Evolutionary conservation across 106 monocot genomes (phyloP), one percentile per base, ranked within the genome.

Genomic region (Platanthera guangdongensis): DNA sequence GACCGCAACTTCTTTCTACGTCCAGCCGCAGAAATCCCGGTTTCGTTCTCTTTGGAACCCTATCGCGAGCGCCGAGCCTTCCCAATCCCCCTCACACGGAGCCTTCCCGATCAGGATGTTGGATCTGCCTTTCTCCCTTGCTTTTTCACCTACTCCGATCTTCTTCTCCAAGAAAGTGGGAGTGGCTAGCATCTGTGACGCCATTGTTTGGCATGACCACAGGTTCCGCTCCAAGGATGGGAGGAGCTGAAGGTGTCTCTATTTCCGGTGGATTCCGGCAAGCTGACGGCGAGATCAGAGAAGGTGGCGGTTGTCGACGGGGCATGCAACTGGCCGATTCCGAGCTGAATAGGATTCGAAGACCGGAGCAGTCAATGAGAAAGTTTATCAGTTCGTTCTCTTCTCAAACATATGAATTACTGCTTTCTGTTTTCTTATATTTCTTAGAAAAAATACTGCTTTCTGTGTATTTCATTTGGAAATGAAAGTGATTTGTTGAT

Each of bases 151-250:
- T 19, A 65, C 69, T n/a, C n/a, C n/a, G n/a, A n/a, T n/a, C n/a
- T n/a, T n/a, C n/a, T n/a, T n/a, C n/a, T n/a, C n/a, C n/a, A 47
- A 69, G 16, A 12, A 69, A 69, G 47, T 69, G 69, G 69, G 69
- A 69, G 8, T 14, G 15, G 15, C 15, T 15, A 46, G 14, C 69
- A 47, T 69, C 47, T 16, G 15, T 47, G 47, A 47, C 14, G 21
- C 64, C 28, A 25, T 64, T 64, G 64, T 64, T 60, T 64, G 21
- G 28, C 30, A 47, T 71, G 76, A 53, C 25, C 45, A 22, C 77
- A 99, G 97, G 82, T 92, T 51, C 92, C 85, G 48, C 74, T 51
- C 28, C 5, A 50, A 28, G 94, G 85, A 90, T 92, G 91, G 94
- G 86, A 92, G 14, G 75, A 72, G 30, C 71, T 92, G 78, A 78